Percentiles rank a stretch among this genome's conserved stretches.
phyloP scores from a whole-genome alignment of 2,329 filamentous ascomycete genomes.

The Lanzia echinophila region DNA sequence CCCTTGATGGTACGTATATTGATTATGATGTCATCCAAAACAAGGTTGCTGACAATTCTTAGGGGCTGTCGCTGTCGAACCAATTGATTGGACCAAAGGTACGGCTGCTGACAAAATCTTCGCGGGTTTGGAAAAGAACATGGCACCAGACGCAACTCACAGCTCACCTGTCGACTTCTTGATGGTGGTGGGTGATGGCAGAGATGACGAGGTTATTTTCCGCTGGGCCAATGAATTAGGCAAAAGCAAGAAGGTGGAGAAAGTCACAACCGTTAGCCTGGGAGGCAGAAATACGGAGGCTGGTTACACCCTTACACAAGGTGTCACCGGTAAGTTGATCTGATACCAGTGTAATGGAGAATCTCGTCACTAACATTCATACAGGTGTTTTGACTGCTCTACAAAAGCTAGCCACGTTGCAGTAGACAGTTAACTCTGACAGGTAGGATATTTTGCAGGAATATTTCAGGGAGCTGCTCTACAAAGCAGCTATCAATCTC shows the following conservation, averaged over 20 bases:
- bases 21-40: background rate
- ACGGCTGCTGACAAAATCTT: constrained; percentile 74
- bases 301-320: constrained; percentile 77
- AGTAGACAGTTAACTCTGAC: background rate
- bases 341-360: background rate
- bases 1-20: constrained; percentile 49
- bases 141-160: constrained; percentile 31
- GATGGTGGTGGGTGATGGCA: constrained; percentile 81
- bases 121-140: constrained; percentile 44
- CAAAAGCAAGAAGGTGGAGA: constrained; percentile 49
- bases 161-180: constrained; percentile 65
- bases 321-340: constrained; percentile 70
- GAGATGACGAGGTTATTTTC: constrained; percentile 91
- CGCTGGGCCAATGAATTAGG: constrained; percentile 81
- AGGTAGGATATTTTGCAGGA: background rate
- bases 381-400: constrained; percentile 46
- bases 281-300: constrained; percentile 86
- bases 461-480: too few relatives aligned
- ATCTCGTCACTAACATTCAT: background rate
- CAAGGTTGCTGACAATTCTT: background rate
- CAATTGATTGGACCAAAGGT: constrained; percentile 79
- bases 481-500: background rate
- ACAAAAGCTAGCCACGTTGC: constrained; percentile 40
- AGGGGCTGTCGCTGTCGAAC: constrained; percentile 74
- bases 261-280: constrained; percentile 80